Evolutionary conservation across 768 basidiomycete genomes (phyloP).

Genomic region (Boletus patriciae): DNA sequence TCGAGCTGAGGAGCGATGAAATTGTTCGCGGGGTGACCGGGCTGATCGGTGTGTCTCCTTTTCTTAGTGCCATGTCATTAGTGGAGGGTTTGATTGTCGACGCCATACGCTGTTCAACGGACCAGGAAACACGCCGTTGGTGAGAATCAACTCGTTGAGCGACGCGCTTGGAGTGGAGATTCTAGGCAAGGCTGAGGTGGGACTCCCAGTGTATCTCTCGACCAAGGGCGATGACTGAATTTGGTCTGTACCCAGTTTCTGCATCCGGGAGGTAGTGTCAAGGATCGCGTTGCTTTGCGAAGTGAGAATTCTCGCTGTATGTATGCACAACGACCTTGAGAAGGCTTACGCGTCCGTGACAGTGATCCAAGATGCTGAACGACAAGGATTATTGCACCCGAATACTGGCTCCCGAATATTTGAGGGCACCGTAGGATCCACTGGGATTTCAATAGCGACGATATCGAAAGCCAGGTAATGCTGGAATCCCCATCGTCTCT

Average conservation of each 20-base stretch:
- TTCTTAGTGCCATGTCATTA: neutral
- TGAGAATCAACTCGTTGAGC: slow-evolving; percentile 90
- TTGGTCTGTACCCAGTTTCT: slow-evolving; percentile 75
- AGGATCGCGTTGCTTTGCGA: slow-evolving; percentile 93
- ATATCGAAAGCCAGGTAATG: slow-evolving; percentile 81
- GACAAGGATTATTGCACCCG: slow-evolving; percentile 75
- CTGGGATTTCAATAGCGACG: slow-evolving; percentile 94
- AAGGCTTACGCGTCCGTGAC: neutral
- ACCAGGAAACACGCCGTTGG: slow-evolving; percentile 89
- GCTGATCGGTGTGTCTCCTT: slow-evolving; percentile 65
- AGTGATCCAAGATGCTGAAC: slow-evolving; percentile 97
- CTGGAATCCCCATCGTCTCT: neutral
- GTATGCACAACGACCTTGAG: neutral
- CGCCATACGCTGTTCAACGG: neutral
- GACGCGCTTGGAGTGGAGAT: slow-evolving; percentile 92
- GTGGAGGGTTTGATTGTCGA: neutral
- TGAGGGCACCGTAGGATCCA: slow-evolving; percentile 95
- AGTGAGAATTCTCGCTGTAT: slow-evolving; percentile 49
- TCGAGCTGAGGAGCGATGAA: slow-evolving; percentile 75
- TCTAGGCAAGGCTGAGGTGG: slow-evolving; percentile 93
- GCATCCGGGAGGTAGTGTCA: slow-evolving; percentile 97
- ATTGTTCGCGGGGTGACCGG: slow-evolving; percentile 79
- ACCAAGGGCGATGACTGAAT: neutral
- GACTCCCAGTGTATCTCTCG: neutral
- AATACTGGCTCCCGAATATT: slow-evolving; percentile 91